These are phyloP conservation scores for Populus hybrid DNA, from an alignment of 441 rosid species.

Conservation along the genomic window DNA sequence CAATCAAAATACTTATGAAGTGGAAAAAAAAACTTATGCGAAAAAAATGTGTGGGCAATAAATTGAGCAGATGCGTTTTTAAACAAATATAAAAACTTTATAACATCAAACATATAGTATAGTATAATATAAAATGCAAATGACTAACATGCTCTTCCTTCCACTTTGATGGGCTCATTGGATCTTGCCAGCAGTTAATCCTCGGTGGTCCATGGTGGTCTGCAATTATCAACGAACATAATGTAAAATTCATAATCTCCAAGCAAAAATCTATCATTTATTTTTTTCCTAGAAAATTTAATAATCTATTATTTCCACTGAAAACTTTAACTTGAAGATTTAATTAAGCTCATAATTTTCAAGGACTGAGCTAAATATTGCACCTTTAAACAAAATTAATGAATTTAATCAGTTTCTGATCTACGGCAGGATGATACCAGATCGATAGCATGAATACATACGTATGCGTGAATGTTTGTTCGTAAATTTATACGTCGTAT, in stretches of 20 bases:
- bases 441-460: neutral
- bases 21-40: too few relatives aligned
- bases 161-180: slow-evolving; percentile 85
- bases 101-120: neutral
- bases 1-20: neutral
- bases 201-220: slow-evolving; percentile 89
- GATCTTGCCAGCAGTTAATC: slow-evolving; percentile 77
- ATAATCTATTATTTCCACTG: neutral
- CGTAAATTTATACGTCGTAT: too few relatives aligned
- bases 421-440: neutral
- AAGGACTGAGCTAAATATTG: neutral
- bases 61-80: neutral
- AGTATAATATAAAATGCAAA: neutral
- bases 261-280: neutral
- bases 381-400: neutral
- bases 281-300: neutral
- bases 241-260: neutral
- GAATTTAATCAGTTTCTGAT: neutral
- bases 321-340: neutral
- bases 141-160: slow-evolving; percentile 86
- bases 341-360: neutral
- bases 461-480: neutral
- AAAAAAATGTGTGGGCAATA: neutral
- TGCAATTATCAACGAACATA: slow-evolving; percentile 18
- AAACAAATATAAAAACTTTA: neutral